Evolutionary conservation across 2,329 filamentous ascomycete species (phyloP).

Genomic region (Colletotrichum sp.): DNA sequence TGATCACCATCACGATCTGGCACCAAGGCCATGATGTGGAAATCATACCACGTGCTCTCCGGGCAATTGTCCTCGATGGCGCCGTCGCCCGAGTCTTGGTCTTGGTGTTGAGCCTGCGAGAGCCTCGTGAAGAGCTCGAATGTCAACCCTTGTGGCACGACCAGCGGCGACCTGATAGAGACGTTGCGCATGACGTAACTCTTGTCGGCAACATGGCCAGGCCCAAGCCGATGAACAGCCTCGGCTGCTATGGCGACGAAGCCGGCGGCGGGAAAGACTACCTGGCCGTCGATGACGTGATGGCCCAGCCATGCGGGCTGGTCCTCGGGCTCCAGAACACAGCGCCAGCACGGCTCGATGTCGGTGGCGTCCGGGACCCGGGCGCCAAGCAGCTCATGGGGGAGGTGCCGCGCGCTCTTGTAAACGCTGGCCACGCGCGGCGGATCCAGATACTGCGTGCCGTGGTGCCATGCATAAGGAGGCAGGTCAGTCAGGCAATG

Average conservation of each 20-base stretch:
- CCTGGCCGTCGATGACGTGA: not conserved
- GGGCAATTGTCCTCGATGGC: not conserved
- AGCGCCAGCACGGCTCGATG: not conserved
- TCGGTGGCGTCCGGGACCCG: not conserved
- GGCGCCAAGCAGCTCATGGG: not conserved
- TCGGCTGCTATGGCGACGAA: not conserved
- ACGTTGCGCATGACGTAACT: slow-evolving; percentile 33
- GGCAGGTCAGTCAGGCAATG: not conserved
- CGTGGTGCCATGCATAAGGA: not conserved
- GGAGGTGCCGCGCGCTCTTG: not conserved
- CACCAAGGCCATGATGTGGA: not conserved
- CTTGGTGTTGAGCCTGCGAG: not conserved
- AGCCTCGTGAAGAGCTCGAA: not conserved
- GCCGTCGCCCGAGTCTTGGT: not conserved
- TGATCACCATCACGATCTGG: not conserved
- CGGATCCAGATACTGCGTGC: not conserved
- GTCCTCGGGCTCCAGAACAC: not conserved
- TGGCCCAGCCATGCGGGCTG: not conserved
- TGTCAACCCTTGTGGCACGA: slow-evolving; percentile 1
- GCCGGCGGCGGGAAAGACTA: not conserved
- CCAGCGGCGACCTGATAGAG: slow-evolving; percentile 31
- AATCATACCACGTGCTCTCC: not conserved
- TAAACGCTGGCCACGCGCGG: not conserved
- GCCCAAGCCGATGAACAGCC: not conserved
- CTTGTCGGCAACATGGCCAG: not conserved